Percentiles rank a stretch among this genome's conserved stretches.
phyloP scores from a whole-genome alignment of 1,284 basidiomycete species.

The Cutaneotrichosporon sp. region DNA sequence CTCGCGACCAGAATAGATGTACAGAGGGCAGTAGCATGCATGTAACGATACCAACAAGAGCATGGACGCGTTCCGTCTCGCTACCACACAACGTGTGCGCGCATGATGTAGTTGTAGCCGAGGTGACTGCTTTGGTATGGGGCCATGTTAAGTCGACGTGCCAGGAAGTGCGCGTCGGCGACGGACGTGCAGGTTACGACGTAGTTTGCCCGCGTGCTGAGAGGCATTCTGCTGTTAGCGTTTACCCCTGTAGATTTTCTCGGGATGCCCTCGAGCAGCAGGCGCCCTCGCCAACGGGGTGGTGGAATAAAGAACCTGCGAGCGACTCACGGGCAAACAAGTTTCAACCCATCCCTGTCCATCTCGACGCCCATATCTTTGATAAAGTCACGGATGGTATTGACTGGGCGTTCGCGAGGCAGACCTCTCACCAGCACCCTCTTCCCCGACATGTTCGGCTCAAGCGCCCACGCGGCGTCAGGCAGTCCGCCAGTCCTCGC shows the following conservation, averaged over 20 bases:
- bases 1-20: conserved; percentile 2
- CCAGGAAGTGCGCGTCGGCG: conserved; percentile 24
- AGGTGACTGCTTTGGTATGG: conserved; percentile 16
- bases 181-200: conserved; percentile 26
- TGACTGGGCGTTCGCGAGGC: neutral
- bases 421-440: conserved; percentile 14
- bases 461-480: conserved; percentile 9
- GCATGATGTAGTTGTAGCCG: conserved; percentile 24
- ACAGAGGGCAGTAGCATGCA: conserved; percentile 17
- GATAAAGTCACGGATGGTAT: neutral
- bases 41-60: conserved; percentile 15
- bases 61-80: too few species aligned
- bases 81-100: conserved; percentile 26
- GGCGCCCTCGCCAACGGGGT: too few species aligned
- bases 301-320: too few species aligned
- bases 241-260: too few species aligned
- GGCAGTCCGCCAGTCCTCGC: neutral
- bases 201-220: neutral
- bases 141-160: conserved; percentile 24
- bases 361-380: conserved; percentile 3
- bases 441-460: conserved; percentile 1
- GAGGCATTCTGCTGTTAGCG: neutral
- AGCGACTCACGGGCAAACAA: neutral
- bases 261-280: too few species aligned
- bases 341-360: neutral